These are phyloP conservation scores for Ochetophila trinervis DNA, from an alignment of 306 rosid genomes.

Conservation along the genomic window DNA sequence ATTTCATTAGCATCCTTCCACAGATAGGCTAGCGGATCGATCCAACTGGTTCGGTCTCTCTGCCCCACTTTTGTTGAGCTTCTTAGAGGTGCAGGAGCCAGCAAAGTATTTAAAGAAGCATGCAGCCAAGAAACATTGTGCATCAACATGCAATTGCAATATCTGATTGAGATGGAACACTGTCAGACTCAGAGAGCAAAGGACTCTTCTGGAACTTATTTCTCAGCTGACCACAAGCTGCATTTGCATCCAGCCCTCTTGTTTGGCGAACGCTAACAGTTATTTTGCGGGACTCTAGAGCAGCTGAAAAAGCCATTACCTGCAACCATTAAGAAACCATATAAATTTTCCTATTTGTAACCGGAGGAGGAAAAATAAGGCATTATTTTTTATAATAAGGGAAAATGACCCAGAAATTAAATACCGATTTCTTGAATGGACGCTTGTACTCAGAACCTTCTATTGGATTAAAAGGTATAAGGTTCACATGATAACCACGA, in stretches of 20 bases:
- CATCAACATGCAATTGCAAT: slow-evolving; percentile 59
- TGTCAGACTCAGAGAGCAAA: slow-evolving; percentile 48
- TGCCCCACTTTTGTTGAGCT: no score
- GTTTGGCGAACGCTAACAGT: slow-evolving; percentile 83
- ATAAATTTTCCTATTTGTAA: neutral
- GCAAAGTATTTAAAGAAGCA: neutral
- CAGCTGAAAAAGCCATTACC: slow-evolving; percentile 73
- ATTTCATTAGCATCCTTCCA: no score
- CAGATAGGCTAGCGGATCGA: no score
- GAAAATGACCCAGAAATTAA: slow-evolving; percentile 17
- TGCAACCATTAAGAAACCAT: slow-evolving; percentile 20
- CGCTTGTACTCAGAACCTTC: slow-evolving; percentile 87
- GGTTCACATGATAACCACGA: slow-evolving; percentile 70
- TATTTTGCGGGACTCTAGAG: slow-evolving; percentile 69
- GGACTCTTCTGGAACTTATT: slow-evolving; percentile 84
- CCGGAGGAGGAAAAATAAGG: slow-evolving; percentile 6
- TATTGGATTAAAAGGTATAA: slow-evolving; percentile 94
- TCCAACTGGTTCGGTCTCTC: no score
- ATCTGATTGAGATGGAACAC: slow-evolving; percentile 41
- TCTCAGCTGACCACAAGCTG: slow-evolving; percentile 97
- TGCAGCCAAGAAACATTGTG: slow-evolving; percentile 15
- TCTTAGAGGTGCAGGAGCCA: no score
- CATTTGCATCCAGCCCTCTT: slow-evolving; percentile 92
- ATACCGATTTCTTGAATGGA: slow-evolving; percentile 80
- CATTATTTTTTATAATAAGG: neutral